Evolutionary conservation across 2,329 filamentous ascomycete species (phyloP), one percentile per base, ranked within the genome.

Genomic region (Fusarium sp.): DNA sequence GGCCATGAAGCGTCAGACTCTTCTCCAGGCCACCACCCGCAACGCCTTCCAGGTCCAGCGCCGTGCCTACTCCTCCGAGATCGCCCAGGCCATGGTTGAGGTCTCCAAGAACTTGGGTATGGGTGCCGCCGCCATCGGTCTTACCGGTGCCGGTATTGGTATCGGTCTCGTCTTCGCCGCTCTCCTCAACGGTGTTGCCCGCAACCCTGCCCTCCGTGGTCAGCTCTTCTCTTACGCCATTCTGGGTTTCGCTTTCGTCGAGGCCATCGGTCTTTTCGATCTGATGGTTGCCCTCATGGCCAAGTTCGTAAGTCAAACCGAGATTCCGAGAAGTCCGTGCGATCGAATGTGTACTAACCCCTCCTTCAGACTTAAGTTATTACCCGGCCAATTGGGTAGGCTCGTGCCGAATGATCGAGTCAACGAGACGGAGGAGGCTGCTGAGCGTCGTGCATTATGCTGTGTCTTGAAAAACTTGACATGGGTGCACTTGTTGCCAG

Each of bases 171-270:
- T 97, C 82, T 97, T 97, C 90, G 93, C 92, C 82, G 91, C 92
- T 80, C 92, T 97, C 82, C 88, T 97, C 82, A 91, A 92, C 85
- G 90, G 90, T 86, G 93, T 96, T 83, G 92, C 93, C 87, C 93
- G 93, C 87, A 97, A 97, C 92, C 93, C 93, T 81, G 92, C 92
- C 82, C 92, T 97, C 87, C 92, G 93, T 87, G 93, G 93, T 83
- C 94, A 97, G 90, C 93, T 97, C 81, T 97, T 96, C 92, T 93
- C 92, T 78, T 95, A 96, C 87, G 93, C 93, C 89, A 95, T 96
- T 92, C 87, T 96, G 82, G 93, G 93, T 87, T 96, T 96, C 87
- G 93, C 93, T 82, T 96, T 96, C 91, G 93, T 94, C 84, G 93
- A 96, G 84, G 93, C 93, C 86, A 94, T 93, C 79, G 92, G 91